These are phyloP conservation scores for Penicillium simplicissimum DNA, from an alignment of 495 filamentous ascomycete species.

Conservation along the genomic window DNA sequence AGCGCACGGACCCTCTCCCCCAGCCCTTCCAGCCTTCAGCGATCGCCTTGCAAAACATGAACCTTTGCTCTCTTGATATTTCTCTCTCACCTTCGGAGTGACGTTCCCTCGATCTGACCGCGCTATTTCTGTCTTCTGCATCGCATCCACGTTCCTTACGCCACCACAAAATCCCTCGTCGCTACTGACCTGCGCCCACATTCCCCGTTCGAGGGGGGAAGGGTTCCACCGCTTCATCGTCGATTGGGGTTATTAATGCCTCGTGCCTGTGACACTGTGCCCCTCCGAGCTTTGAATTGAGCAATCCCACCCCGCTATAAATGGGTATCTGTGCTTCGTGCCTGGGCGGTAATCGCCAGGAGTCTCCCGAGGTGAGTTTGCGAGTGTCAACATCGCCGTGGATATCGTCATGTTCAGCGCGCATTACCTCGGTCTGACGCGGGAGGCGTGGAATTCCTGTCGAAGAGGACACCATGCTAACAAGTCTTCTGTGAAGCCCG, in stretches of 20 bases:
- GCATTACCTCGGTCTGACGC: constrained; percentile 21
- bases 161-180: not conserved
- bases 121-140: constrained; percentile 20
- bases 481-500: constrained; percentile 33
- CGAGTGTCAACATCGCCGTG: not conserved
- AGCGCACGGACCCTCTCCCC: constrained; percentile 24
- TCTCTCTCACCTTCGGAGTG: constrained; percentile 4
- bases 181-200: not conserved
- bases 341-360: constrained; percentile 48
- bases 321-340: constrained; percentile 57
- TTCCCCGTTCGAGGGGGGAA: constrained; percentile 7
- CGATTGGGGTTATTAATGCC: constrained; percentile 30
- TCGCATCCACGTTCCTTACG: constrained; percentile 21
- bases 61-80: not conserved
- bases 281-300: constrained; percentile 7
- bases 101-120: constrained; percentile 7
- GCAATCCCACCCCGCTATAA: constrained; percentile 22
- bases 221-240: constrained; percentile 20
- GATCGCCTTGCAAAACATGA: not conserved
- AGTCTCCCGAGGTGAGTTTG: constrained; percentile 47
- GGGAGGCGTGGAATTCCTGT: constrained; percentile 12
- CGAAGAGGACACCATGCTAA: constrained; percentile 22
- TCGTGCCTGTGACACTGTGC: constrained; percentile 30
- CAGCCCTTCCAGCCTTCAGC: constrained; percentile 19
- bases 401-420: constrained; percentile 16